phyloP scores from a whole-genome alignment of 352 stramenopile species.

The Lagenidium sp. region DNA sequence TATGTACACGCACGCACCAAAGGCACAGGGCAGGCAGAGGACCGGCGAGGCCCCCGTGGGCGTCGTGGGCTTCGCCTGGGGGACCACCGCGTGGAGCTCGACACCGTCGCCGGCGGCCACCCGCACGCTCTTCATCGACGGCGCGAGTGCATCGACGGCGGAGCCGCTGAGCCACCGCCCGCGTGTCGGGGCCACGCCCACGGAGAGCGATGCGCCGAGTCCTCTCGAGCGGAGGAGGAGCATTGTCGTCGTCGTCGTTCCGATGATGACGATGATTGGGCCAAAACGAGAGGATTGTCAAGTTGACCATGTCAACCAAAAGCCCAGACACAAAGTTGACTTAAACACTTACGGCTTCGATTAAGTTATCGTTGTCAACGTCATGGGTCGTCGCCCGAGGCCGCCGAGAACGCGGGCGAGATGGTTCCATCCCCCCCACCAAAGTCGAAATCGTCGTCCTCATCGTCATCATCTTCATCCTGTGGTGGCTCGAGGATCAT shows the following conservation, averaged over 20 bases:
- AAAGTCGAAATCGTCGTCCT: constrained; percentile 8
- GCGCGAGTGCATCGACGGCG: no score
- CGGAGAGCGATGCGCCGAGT: not conserved
- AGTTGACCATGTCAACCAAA: no score
- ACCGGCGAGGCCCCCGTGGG: constrained; percentile 15
- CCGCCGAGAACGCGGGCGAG: constrained; percentile 14
- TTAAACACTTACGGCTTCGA: not conserved
- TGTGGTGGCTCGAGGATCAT: constrained; percentile 60
- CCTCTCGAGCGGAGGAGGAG: no score
- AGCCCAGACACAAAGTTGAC: no score
- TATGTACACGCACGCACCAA: constrained; percentile 19
- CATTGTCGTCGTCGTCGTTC: not conserved
- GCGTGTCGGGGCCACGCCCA: no score
- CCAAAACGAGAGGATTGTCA: no score
- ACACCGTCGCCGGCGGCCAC: constrained; percentile 25
- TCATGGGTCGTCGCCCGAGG: constrained; percentile 1
- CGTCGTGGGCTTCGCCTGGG: constrained; percentile 3
- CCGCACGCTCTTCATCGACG: constrained; percentile 23
- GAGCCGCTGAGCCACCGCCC: no score
- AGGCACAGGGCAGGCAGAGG: constrained; percentile 60
- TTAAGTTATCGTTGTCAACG: constrained; percentile 2
- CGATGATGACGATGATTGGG: not conserved
- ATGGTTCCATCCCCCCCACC: constrained; percentile 9
- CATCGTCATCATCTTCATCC: constrained; percentile 14
- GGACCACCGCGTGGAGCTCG: constrained; percentile 39